A percentile compares a stretch with the other conserved stretches of the same genome.
Conservation (phyloP, 2,329 filamentous ascomycete genomes). For the Colletotrichum liriopes region DNA sequence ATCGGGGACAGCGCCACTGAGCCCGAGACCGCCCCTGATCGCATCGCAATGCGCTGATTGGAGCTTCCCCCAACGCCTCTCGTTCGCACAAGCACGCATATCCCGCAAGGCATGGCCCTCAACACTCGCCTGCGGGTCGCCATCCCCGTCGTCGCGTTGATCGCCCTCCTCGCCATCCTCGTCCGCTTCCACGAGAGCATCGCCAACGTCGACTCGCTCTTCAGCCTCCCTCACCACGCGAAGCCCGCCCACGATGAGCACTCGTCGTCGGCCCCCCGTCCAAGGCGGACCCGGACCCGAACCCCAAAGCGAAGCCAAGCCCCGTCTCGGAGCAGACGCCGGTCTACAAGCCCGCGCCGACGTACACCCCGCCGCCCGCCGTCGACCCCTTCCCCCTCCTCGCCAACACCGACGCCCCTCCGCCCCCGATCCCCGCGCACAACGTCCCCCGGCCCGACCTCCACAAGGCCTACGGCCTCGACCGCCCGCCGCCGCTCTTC, state of each 20-base stretch:
- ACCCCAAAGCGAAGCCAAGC: slow-evolving; percentile 37
- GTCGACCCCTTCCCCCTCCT: slow-evolving; percentile 61
- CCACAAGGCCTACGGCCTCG: slow-evolving; percentile 56
- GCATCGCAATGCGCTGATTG: slow-evolving; percentile 6
- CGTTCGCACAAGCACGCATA: neutral
- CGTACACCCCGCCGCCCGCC: slow-evolving; percentile 55
- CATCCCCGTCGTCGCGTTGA: slow-evolving; percentile 24
- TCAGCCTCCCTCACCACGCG: slow-evolving; percentile 8
- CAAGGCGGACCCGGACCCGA: slow-evolving; percentile 11
- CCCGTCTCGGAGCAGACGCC: slow-evolving; percentile 40
- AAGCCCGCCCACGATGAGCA: slow-evolving; percentile 17
- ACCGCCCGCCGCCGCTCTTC: slow-evolving; percentile 64
- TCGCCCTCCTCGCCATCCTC: slow-evolving; percentile 37
- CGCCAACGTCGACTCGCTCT: slow-evolving; percentile 19
- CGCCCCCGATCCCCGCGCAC: slow-evolving; percentile 61
- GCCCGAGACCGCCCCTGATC: neutral
- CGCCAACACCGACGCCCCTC: slow-evolving; percentile 46
- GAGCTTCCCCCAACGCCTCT: neutral
- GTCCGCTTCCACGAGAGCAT: slow-evolving; percentile 34
- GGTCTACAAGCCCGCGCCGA: slow-evolving; percentile 53
- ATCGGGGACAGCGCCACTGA: neutral
- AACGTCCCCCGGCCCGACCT: slow-evolving; percentile 58
- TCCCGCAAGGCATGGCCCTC: slow-evolving; percentile 3
- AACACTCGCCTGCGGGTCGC: slow-evolving; percentile 28
- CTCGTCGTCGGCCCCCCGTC: slow-evolving; percentile 1